Evolutionary conservation across 2,329 filamentous ascomycete species (phyloP).

Genomic region (Orbilia oligospora): DNA sequence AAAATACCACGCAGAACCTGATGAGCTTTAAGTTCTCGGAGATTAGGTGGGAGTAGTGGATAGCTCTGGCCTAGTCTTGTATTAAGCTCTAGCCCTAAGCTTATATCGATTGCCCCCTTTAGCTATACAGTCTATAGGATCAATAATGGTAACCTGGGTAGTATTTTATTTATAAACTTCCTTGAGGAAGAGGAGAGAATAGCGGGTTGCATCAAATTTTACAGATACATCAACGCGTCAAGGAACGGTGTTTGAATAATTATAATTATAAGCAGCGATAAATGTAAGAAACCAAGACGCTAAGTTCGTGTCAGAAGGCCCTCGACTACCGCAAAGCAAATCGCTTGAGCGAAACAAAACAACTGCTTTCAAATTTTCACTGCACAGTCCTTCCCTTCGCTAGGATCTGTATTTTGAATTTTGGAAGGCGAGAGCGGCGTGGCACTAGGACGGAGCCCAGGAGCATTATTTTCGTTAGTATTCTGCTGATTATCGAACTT

Average conservation of each 20-base stretch:
- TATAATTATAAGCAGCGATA: no score
- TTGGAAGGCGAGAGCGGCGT: background rate
- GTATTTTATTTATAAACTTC: background rate
- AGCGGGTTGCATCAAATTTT: no score
- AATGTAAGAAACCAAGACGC: no score
- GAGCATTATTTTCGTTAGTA: background rate
- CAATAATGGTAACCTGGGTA: background rate
- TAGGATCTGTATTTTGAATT: background rate
- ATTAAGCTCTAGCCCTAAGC: no score
- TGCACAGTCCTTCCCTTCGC: background rate
- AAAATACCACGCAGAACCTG: slow-evolving; percentile 42
- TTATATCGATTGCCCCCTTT: no score
- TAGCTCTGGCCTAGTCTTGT: no score
- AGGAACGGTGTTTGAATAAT: background rate
- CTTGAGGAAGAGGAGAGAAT: background rate
- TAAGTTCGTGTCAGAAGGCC: background rate
- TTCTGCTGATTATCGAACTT: background rate
- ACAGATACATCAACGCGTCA: background rate
- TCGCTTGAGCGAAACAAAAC: background rate
- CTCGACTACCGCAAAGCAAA: background rate
- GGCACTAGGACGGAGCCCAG: background rate
- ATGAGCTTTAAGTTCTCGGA: slow-evolving; percentile 28
- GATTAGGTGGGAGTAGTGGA: background rate
- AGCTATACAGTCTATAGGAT: no score
- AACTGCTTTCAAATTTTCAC: background rate